These are phyloP conservation scores for Dionaea muscipula DNA, from an alignment of 179 eudicot genomes.

Conservation along the genomic window DNA sequence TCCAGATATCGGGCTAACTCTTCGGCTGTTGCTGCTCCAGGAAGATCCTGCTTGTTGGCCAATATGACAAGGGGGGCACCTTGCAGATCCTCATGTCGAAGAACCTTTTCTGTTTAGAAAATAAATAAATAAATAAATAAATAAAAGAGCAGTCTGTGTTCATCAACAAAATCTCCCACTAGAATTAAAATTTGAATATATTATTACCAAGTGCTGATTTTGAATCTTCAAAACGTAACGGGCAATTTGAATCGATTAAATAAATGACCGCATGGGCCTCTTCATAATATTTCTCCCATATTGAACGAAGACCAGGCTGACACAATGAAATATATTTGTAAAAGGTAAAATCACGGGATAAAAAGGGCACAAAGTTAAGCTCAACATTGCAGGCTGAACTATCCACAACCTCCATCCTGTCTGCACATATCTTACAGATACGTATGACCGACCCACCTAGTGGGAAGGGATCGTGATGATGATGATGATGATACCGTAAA, in stretches of 20 bases:
- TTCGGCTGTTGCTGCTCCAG: conserved; percentile 69
- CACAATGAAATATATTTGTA: conserved; percentile 13
- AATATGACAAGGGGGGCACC: conserved; percentile 81
- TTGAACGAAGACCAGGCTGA: conserved; percentile 91
- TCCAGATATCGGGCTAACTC: conserved; percentile 83
- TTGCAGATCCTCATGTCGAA: conserved; percentile 77
- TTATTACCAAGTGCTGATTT: conserved; percentile 78
- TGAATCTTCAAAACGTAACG: conserved; percentile 90
- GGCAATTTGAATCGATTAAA: conserved; percentile 82
- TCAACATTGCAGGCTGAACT: not conserved
- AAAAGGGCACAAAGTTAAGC: not conserved
- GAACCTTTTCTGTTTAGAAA: conserved; percentile 62
- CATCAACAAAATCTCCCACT: not conserved
- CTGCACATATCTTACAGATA: too few relatives aligned
- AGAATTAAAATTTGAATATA: not conserved
- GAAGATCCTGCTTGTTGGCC: conserved; percentile 93
- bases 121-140: conserved; percentile 12
- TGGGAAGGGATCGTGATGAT: too few relatives aligned
- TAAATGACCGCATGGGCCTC: conserved; percentile 96
- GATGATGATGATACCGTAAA: too few relatives aligned
- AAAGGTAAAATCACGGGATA: too few relatives aligned
- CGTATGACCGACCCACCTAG: too few relatives aligned
- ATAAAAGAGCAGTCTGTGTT: conserved; percentile 7
- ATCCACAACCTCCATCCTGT: not conserved
- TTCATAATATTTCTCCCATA: conserved; percentile 97